Evolutionary conservation across 2,329 filamentous ascomycete species (phyloP).

Genomic region (Xylariaceae sp.): DNA sequence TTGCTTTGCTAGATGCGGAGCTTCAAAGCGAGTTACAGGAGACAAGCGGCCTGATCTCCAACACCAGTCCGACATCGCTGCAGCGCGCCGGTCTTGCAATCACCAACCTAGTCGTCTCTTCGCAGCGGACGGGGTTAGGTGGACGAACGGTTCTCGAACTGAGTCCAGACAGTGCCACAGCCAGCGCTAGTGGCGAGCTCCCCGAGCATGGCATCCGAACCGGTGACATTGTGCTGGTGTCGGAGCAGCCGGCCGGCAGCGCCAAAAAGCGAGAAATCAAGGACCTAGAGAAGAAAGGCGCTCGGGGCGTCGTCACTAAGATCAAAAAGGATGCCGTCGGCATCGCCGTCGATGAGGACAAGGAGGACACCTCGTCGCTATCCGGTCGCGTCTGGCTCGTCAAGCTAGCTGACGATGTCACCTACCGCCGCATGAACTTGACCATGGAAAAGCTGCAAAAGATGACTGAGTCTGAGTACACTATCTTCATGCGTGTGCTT

Average conservation of each 20-base stretch:
- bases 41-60: constrained; percentile 70
- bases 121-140: constrained; percentile 86
- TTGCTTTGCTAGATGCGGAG: constrained; percentile 73
- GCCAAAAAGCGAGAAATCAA: constrained; percentile 76
- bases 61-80: constrained; percentile 71
- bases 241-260: constrained; percentile 75
- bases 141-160: constrained; percentile 92
- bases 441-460: constrained; percentile 66
- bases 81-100: constrained; percentile 81
- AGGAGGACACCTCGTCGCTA: constrained; percentile 53
- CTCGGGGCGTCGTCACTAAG: constrained; percentile 73
- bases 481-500: constrained; percentile 65
- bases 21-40: constrained; percentile 75
- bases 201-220: constrained; percentile 78
- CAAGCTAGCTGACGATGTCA: constrained; percentile 73
- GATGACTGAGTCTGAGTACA: constrained; percentile 65
- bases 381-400: constrained; percentile 66
- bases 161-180: constrained; percentile 72
- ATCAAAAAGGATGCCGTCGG: constrained; percentile 64
- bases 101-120: constrained; percentile 74
- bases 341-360: constrained; percentile 74
- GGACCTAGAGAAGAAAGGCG: constrained; percentile 72
- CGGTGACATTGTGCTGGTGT: constrained; percentile 79
- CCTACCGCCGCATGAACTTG: constrained; percentile 68
- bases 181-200: constrained; percentile 54